Percentiles rank a stretch among this genome's conserved stretches.
Evolutionary conservation across 2,329 filamentous ascomycete species (phyloP).

Genomic region (Chaetomiaceae sp.): DNA sequence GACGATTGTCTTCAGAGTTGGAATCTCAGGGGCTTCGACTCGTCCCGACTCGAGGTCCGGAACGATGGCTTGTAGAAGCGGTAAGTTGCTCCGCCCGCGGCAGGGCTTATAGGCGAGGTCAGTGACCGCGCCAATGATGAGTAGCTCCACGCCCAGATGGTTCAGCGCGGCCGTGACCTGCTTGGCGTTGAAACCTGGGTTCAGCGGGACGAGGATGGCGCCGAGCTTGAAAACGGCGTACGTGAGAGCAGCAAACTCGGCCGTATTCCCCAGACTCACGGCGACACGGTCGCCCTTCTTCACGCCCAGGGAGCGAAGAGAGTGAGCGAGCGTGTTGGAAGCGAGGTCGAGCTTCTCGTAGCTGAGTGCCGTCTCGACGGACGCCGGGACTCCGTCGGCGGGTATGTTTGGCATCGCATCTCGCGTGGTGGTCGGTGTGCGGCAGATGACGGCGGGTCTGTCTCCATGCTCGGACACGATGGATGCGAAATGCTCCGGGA

Average conservation of each 20-base stretch:
- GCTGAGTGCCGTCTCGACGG: slow-evolving; percentile 62
- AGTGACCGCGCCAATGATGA: slow-evolving; percentile 84
- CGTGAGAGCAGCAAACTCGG: slow-evolving; percentile 77
- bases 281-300: slow-evolving; percentile 79
- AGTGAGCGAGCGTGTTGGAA: slow-evolving; percentile 71
- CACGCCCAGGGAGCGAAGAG: slow-evolving; percentile 66
- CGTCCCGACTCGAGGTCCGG: slow-evolving; percentile 37
- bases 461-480: slow-evolving; percentile 63
- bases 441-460: slow-evolving; percentile 53
- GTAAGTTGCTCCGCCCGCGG: slow-evolving; percentile 49
- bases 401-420: slow-evolving; percentile 21
- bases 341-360: slow-evolving; percentile 70
- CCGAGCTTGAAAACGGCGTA: slow-evolving; percentile 93
- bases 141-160: slow-evolving; percentile 67
- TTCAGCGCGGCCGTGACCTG: slow-evolving; percentile 76
- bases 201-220: slow-evolving; percentile 88
- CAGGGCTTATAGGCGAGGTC: slow-evolving; percentile 67
- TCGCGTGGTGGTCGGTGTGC: slow-evolving; percentile 36
- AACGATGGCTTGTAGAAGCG: slow-evolving; percentile 43
- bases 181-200: slow-evolving; percentile 76
- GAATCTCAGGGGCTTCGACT: slow-evolving; percentile 49
- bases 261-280: slow-evolving; percentile 78
- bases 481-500: slow-evolving; percentile 66
- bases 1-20: slow-evolving; percentile 66
- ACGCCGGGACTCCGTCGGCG: slow-evolving; percentile 49